Percentiles rank a stretch among this genome's conserved stretches.
These are phyloP conservation scores for Phytophthora tentaculata DNA, from an alignment of 352 stramenopile species.

Conservation along the genomic window DNA sequence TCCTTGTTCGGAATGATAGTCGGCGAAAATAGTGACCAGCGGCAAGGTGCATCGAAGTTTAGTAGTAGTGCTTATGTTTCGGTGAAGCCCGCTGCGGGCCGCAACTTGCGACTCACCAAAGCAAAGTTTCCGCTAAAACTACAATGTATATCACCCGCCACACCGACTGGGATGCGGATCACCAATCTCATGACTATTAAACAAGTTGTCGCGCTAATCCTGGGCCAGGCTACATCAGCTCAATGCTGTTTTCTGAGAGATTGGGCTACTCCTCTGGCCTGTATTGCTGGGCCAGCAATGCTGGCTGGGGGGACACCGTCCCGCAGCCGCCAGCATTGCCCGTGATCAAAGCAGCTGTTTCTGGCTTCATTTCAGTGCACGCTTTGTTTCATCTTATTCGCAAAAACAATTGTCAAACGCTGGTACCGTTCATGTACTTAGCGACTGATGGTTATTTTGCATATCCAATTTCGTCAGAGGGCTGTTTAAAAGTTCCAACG, in stretches of 20 bases:
- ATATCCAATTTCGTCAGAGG: too few relatives aligned
- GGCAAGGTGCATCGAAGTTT: neutral
- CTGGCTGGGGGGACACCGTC: too few relatives aligned
- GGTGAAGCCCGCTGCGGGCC: neutral
- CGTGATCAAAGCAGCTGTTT: constrained; percentile 14
- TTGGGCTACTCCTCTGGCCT: too few relatives aligned
- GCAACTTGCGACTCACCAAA: neutral
- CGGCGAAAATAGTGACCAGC: constrained; percentile 5
- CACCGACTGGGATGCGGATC: too few relatives aligned
- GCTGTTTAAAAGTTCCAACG: neutral
- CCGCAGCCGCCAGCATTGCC: too few relatives aligned
- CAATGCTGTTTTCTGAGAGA: too few relatives aligned
- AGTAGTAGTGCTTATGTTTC: constrained; percentile 8
- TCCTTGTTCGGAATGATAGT: neutral
- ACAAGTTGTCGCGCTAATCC: too few relatives aligned
- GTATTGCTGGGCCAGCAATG: neutral
- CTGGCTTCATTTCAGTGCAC: constrained; percentile 36
- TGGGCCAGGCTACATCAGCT: too few relatives aligned
- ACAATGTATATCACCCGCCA: too few relatives aligned
- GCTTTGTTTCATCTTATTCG: constrained; percentile 24
- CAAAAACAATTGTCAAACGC: neutral
- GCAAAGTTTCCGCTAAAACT: neutral
- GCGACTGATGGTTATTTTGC: too few relatives aligned
- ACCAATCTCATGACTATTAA: too few relatives aligned
- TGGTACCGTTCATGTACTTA: neutral